A percentile compares a stretch with the other conserved stretches of the same genome.
These are phyloP conservation scores for Fabrea salina DNA, from an alignment of 169 alveolate genomes.

Conservation along the genomic window DNA sequence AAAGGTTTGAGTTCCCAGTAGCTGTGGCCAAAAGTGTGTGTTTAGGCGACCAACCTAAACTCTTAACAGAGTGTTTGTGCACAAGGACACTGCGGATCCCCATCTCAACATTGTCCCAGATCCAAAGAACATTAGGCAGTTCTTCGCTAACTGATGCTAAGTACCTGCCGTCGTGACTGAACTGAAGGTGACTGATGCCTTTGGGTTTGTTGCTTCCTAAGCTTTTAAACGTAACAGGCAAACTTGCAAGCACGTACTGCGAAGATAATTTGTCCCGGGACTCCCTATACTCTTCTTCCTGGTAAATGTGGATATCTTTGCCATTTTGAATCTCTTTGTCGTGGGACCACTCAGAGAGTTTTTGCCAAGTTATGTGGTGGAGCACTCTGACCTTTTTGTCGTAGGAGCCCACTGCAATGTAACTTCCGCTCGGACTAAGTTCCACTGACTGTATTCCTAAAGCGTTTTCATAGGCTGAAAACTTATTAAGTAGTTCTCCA, in stretches of 20 bases:
- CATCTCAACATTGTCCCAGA: conserved; percentile 65
- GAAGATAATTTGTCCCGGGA: conserved; percentile 27
- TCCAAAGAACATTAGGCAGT: conserved; percentile 53
- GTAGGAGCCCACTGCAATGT: conserved; percentile 48
- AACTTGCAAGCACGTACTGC: conserved; percentile 32
- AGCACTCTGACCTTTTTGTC: conserved; percentile 60
- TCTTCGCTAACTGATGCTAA: conserved; percentile 60
- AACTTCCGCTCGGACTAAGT: conserved; percentile 29
- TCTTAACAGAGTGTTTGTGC: conserved; percentile 54
- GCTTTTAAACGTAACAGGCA: neutral
- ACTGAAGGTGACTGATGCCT: conserved; percentile 42
- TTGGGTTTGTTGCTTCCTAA: conserved; percentile 30
- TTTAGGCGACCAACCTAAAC: conserved; percentile 50
- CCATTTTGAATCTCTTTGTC: conserved; percentile 19
- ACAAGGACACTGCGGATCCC: conserved; percentile 46
- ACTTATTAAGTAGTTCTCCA: conserved; percentile 25
- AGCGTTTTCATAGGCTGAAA: conserved; percentile 52
- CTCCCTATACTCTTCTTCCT: conserved; percentile 49
- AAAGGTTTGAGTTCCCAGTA: conserved; percentile 49
- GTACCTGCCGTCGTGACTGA: conserved; percentile 56
- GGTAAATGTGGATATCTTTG: conserved; percentile 43
- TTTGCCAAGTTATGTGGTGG: conserved; percentile 53
- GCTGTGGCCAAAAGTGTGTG: conserved; percentile 39
- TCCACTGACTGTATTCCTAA: conserved; percentile 60
- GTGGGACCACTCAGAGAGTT: conserved; percentile 58